A percentile compares a stretch with the other conserved stretches of the same genome.
These are phyloP conservation scores for Arthrobotrys sinensis DNA, from an alignment of 2,329 filamentous ascomycete genomes.

Conservation along the genomic window DNA sequence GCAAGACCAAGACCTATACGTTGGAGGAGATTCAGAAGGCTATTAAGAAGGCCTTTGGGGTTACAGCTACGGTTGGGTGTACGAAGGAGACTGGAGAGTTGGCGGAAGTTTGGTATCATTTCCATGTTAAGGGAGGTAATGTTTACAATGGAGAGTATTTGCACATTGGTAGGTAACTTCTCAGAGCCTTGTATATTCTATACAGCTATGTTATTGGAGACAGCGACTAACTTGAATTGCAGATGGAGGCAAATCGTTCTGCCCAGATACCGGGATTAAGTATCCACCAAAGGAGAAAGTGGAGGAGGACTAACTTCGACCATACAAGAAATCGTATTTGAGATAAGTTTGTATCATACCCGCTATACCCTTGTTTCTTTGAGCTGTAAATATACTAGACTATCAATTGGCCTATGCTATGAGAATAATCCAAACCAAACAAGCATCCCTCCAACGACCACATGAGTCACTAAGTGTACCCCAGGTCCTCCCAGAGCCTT, in stretches of 20 bases:
- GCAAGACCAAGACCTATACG: slow-evolving; percentile 66
- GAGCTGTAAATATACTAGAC: slow-evolving; percentile 6
- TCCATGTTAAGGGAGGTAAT: slow-evolving; percentile 72
- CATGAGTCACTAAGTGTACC: slow-evolving; percentile 30
- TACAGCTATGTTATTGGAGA: too few relatives aligned
- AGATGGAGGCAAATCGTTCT: slow-evolving; percentile 56
- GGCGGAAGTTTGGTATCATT: slow-evolving; percentile 76
- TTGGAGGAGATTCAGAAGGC: slow-evolving; percentile 64
- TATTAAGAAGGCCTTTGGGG: slow-evolving; percentile 70
- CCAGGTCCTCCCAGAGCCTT: slow-evolving; percentile 45
- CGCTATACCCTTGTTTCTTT: slow-evolving; percentile 1
- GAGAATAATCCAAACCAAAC: slow-evolving; percentile 9
- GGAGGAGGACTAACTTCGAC: slow-evolving; percentile 2
- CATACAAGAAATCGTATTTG: too few relatives aligned
- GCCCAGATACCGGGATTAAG: slow-evolving; percentile 42
- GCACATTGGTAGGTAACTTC: slow-evolving; percentile 64
- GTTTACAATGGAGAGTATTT: slow-evolving; percentile 62
- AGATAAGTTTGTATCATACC: slow-evolving; percentile 14
- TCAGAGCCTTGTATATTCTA: not conserved
- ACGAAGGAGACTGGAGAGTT: slow-evolving; percentile 67
- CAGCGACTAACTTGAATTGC: slow-evolving; percentile 8
- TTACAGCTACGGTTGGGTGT: slow-evolving; percentile 75
- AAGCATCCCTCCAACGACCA: slow-evolving; percentile 25
- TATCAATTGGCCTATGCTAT: not conserved
- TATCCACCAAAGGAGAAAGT: slow-evolving; percentile 46